Evolutionary conservation across 2,329 filamentous ascomycete species (phyloP), one percentile per base, ranked within the genome.

Genomic region (Fusarium virguliforme): DNA sequence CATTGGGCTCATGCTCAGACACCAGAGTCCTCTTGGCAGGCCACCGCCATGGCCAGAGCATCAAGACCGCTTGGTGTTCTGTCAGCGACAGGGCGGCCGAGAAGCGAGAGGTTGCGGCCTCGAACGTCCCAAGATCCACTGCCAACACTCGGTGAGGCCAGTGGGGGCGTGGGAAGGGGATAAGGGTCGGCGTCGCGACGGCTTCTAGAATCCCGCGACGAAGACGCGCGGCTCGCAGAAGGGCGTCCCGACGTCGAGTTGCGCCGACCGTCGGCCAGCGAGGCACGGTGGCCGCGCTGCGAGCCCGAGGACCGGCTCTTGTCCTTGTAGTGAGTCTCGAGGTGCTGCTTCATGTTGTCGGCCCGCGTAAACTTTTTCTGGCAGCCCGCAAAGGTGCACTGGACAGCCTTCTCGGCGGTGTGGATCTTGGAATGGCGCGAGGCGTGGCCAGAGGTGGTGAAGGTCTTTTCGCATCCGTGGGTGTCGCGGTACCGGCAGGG

Each of bases 291-390:
- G 37, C 74, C 73, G 67, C 79, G 77, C 67, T 78, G 72, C 66
- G 79, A 74, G n/a, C 76, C 74, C 3, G 83, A 81, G 3, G 82
- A 81, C 30, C 86, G 84, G 34, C 82, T 82, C 81, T 88, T 88
- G 70, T 90, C 87, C 80, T 90, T 90, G 81, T 88, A 91, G 79
- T 95, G 92, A 1, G 92, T 94, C 75, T 93, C 89, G 32, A 93
- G 86, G 76, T 95, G 92, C 82, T 94, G 92, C 85, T 94, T 94
- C 92, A 95, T 95, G 84, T 95, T 95, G 85, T 95, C 92, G 74
- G 91, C 90, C 70, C 92, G 91, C 10, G 92, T 94, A 75, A 95
- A 95, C 76, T 92, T 92, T 83, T 94, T 94, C 80, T 89, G 88
- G 83, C 92, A 95, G 65, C 91, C 91, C 0, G 86, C 83, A 75